Conservation (phyloP, 2,329 filamentous ascomycete species). For the Ploettnerulaceae sp. region DNA sequence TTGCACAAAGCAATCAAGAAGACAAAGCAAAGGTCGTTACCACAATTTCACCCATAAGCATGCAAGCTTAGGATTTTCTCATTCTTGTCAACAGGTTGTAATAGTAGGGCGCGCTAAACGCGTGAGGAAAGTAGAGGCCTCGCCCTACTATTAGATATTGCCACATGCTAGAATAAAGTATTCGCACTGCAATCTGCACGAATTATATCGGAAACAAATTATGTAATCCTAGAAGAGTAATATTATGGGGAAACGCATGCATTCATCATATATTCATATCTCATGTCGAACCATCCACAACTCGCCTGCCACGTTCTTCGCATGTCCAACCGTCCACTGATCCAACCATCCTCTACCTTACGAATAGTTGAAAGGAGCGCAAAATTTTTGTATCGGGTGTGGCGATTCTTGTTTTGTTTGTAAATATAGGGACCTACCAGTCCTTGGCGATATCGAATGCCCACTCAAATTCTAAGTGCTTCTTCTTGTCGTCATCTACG, state of each 20-base stretch:
- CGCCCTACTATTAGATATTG: too few species aligned
- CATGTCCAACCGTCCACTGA: neutral
- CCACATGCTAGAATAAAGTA: too few species aligned
- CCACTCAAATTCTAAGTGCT: conserved; percentile 91
- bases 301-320: neutral
- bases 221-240: too few species aligned
- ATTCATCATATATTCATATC: neutral
- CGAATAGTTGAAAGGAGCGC: neutral
- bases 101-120: too few species aligned
- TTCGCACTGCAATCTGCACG: too few species aligned
- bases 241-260: neutral
- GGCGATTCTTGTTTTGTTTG: too few species aligned
- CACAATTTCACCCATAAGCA: too few species aligned
- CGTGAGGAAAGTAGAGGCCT: too few species aligned
- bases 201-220: neutral
- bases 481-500: conserved; percentile 89
- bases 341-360: neutral
- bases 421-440: conserved; percentile 60
- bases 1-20: too few species aligned
- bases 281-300: neutral
- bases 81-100: too few species aligned
- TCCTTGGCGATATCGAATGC: conserved; percentile 95
- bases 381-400: neutral
- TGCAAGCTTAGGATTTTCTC: too few species aligned
- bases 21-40: too few species aligned